Conservation (phyloP, 2,329 filamentous ascomycete genomes). For the Venturia nashicola region DNA sequence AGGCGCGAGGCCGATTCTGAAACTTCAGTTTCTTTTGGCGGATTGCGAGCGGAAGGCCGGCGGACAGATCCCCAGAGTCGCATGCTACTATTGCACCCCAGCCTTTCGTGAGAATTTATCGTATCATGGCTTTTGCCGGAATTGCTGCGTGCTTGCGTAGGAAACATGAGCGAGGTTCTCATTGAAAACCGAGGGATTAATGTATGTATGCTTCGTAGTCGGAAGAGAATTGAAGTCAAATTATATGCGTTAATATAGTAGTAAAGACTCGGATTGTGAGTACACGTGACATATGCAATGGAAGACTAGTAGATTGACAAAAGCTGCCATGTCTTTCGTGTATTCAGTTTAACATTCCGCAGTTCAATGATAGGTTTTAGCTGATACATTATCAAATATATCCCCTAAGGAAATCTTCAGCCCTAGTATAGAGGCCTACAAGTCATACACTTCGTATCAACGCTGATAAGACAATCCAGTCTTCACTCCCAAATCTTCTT, state of each 20-base stretch:
- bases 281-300: not conserved
- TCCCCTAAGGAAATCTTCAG: too few relatives aligned
- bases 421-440: too few relatives aligned
- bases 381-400: too few relatives aligned
- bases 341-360: too few relatives aligned
- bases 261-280: not conserved
- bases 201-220: too few relatives aligned
- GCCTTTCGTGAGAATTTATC: not conserved
- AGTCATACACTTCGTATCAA: not conserved
- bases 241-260: too few relatives aligned
- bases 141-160: not conserved
- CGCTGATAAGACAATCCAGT: not conserved
- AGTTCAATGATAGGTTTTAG: too few relatives aligned
- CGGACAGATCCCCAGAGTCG: not conserved
- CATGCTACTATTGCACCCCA: not conserved
- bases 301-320: too few relatives aligned
- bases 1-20: too few relatives aligned
- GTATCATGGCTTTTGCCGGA: not conserved
- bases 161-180: not conserved
- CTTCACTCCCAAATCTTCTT: not conserved
- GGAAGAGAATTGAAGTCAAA: too few relatives aligned
- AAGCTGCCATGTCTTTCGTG: too few relatives aligned
- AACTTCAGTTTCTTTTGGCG: too few relatives aligned
- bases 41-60: not conserved
- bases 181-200: not conserved